Evolutionary conservation across 805 yeast genomes (phyloP).

Genomic region (Lipomyces yamanashiensis): DNA sequence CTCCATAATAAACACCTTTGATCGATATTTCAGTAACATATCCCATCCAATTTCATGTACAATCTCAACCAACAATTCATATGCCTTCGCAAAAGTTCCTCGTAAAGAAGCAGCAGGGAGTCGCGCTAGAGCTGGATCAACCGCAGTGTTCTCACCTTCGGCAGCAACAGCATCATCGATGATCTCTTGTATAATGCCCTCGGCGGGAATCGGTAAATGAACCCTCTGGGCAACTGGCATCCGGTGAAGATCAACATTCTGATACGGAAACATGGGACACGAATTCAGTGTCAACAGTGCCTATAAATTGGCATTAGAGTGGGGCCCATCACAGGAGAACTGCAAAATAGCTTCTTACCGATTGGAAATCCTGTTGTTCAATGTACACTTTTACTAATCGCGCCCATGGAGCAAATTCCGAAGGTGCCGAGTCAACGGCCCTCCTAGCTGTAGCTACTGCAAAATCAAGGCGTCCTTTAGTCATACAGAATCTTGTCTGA

Average conservation of each 20-base stretch:
- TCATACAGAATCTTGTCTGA: constrained; percentile 67
- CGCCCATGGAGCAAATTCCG: constrained; percentile 77
- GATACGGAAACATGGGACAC: constrained; percentile 66
- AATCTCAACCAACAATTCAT: constrained; percentile 71
- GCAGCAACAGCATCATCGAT: constrained; percentile 43
- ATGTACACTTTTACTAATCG: constrained; percentile 64
- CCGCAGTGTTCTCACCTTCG: constrained; percentile 40
- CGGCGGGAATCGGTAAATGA: constrained; percentile 57
- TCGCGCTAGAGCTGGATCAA: constrained; percentile 55
- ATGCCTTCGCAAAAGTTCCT: constrained; percentile 63
- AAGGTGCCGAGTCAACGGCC: constrained; percentile 70
- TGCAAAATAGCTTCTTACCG: constrained; percentile 13
- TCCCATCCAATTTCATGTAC: constrained; percentile 83
- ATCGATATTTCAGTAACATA: constrained; percentile 64
- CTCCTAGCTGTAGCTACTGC: constrained; percentile 65
- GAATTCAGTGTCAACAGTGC: constrained; percentile 75
- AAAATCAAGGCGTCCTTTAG: constrained; percentile 56
- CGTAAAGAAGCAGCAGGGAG: constrained; percentile 58
- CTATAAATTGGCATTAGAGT: constrained; percentile 34
- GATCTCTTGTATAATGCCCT: constrained; percentile 54
- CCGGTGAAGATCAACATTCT: constrained; percentile 52
- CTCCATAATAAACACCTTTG: constrained; percentile 80
- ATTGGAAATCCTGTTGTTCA: constrained; percentile 55
- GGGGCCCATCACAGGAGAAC: background rate
- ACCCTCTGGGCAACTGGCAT: constrained; percentile 53